These are phyloP conservation scores for Haplosporangium sp. DNA, from an alignment of 371 early-diverging fungal species.

Conservation along the genomic window DNA sequence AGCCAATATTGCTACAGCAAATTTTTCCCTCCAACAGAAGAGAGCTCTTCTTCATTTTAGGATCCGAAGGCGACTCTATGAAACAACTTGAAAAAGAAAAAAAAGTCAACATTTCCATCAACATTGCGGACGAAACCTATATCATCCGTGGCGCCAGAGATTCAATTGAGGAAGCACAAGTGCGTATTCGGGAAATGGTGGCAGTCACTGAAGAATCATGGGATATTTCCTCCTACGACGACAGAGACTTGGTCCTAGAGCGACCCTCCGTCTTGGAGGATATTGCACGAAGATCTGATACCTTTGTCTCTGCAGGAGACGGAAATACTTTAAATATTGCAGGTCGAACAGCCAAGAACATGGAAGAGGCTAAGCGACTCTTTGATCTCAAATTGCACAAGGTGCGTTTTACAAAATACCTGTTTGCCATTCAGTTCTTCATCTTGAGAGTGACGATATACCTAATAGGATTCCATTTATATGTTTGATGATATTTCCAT, in stretches of 20 bases:
- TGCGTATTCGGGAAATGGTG: conserved; percentile 32
- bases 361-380: conserved; percentile 50
- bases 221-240: conserved; percentile 41
- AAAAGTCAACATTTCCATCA: conserved; percentile 41
- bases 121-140: conserved; percentile 48
- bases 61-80: conserved; percentile 33
- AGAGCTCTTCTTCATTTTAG: conserved; percentile 49
- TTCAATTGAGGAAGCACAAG: conserved; percentile 38
- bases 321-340: conserved; percentile 28
- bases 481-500: not conserved
- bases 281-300: conserved; percentile 46
- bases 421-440: not conserved
- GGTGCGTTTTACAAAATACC: conserved; percentile 4
- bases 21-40: conserved; percentile 34
- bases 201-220: conserved; percentile 50
- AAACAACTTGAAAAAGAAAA: conserved; percentile 40
- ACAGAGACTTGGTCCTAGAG: conserved; percentile 20
- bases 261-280: conserved; percentile 35
- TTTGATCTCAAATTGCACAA: conserved; percentile 43
- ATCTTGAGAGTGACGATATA: not conserved
- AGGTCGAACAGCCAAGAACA: conserved; percentile 27
- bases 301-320: conserved; percentile 32
- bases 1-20: conserved; percentile 17
- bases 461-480: not conserved
- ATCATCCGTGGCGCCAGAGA: conserved; percentile 33